These are phyloP conservation scores for Microascus cirrosus DNA, from an alignment of 2,329 filamentous ascomycete genomes.

Conservation along the genomic window DNA sequence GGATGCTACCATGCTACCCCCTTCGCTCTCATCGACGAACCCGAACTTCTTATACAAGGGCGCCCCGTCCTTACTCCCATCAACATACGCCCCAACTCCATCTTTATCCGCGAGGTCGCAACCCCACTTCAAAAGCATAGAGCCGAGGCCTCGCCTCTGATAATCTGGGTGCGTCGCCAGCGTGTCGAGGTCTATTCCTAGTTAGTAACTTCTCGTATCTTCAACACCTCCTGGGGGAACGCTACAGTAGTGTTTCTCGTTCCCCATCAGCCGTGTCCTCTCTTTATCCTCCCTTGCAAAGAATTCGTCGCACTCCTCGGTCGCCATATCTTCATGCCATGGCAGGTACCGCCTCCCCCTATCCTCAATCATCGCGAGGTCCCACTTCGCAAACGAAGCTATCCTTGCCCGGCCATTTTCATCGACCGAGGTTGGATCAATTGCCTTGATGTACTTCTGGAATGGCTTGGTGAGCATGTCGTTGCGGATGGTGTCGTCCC, in stretches of 20 bases:
- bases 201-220: not conserved
- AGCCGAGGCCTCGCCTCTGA: constrained; percentile 13
- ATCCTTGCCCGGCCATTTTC: not conserved
- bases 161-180: constrained; percentile 15
- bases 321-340: not conserved
- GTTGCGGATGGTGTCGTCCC: not conserved
- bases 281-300: not conserved
- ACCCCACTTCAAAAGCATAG: constrained; percentile 13
- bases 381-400: not conserved
- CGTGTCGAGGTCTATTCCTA: constrained; percentile 11
- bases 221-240: not conserved
- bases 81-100: constrained; percentile 12
- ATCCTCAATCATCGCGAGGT: not conserved
- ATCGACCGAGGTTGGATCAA: not conserved
- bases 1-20: not conserved
- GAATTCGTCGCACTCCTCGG: not conserved
- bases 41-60: not conserved
- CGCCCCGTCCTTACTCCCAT: constrained; percentile 9
- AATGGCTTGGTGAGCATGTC: not conserved
- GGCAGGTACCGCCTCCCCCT: not conserved
- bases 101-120: constrained; percentile 12
- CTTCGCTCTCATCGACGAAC: not conserved
- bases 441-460: not conserved
- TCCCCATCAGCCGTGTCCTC: not conserved
- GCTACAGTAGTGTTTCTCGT: not conserved